A percentile compares a stretch with the other conserved stretches of the same genome.
Evolutionary conservation across 306 rosid species (phyloP).

Genomic region (Citrullus amarus): DNA sequence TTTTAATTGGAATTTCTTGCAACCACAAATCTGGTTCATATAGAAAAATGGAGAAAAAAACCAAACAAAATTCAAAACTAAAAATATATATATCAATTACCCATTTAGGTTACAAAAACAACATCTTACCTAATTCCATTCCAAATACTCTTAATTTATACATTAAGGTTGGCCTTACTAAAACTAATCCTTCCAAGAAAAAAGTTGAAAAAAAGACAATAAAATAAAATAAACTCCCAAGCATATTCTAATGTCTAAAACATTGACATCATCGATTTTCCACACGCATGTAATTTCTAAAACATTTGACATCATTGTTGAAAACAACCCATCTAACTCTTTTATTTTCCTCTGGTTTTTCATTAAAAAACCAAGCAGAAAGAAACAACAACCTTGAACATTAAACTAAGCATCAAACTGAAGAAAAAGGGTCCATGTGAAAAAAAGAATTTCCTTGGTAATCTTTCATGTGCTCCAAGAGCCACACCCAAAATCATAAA

Average conservation of each 20-base stretch:
- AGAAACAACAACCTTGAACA: not conserved
- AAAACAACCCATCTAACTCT: not conserved
- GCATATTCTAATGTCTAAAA: conserved; percentile 5
- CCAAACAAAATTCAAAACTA: not conserved
- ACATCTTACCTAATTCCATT: not conserved
- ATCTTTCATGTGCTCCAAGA: conserved; percentile 16
- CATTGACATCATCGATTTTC: conserved; percentile 7
- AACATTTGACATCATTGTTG: not conserved
- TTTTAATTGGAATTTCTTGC: not conserved
- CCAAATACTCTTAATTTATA: not conserved
- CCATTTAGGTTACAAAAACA: not conserved
- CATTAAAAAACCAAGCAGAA: not conserved
- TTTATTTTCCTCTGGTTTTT: not conserved
- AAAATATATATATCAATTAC: not conserved
- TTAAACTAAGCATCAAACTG: conserved; percentile 1
- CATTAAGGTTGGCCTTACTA: not conserved
- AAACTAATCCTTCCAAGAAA: not conserved
- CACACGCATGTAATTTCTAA: not conserved
- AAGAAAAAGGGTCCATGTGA: not conserved
- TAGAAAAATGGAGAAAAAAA: not conserved
- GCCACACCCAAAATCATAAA: not conserved
- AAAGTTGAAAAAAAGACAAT: not conserved
- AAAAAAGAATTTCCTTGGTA: not conserved
- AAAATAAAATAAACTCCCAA: not conserved
- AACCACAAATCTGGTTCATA: not conserved